phyloP scores from a whole-genome alignment of 164 flowering plant species.

The Kingdonia uniflora region DNA sequence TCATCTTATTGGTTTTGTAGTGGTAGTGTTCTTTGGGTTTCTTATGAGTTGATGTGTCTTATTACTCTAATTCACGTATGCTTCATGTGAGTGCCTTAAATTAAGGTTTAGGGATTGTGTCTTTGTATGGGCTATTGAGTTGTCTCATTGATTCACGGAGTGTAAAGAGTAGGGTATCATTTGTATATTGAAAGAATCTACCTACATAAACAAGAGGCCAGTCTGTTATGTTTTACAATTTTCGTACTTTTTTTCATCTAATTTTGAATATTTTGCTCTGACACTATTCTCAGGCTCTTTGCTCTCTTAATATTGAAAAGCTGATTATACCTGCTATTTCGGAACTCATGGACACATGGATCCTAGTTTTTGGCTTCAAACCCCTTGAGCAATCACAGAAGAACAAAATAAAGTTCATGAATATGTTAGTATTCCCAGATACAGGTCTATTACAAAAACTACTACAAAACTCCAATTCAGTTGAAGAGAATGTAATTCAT shows the following conservation, averaged over 20 bases:
- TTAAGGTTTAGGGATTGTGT: too few species aligned
- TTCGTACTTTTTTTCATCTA: too few species aligned
- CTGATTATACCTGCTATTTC: slow-evolving; percentile 85
- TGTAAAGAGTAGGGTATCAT: too few species aligned
- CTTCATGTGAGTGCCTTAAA: too few species aligned
- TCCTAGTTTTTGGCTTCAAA: slow-evolving; percentile 59
- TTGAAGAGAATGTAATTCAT: slow-evolving; percentile 17
- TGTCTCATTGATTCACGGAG: too few species aligned
- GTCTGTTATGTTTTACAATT: background rate
- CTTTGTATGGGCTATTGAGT: too few species aligned
- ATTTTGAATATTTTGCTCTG: background rate
- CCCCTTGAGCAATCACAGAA: slow-evolving; percentile 57
- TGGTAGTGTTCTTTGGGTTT: background rate
- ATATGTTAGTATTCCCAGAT: slow-evolving; percentile 87
- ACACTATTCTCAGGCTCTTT: slow-evolving; percentile 40
- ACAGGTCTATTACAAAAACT: slow-evolving; percentile 76
- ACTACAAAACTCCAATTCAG: slow-evolving; percentile 23
- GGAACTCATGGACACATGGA: slow-evolving; percentile 84
- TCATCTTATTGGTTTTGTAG: background rate
- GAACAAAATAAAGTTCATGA: slow-evolving; percentile 63
- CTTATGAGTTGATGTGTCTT: too few species aligned
- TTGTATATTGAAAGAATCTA: too few species aligned
- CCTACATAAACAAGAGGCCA: background rate
- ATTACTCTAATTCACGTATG: too few species aligned
- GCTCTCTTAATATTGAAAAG: slow-evolving; percentile 63